Evolutionary conservation across 345 rosid species (phyloP).

Genomic region (Bruguiera sexangula): DNA sequence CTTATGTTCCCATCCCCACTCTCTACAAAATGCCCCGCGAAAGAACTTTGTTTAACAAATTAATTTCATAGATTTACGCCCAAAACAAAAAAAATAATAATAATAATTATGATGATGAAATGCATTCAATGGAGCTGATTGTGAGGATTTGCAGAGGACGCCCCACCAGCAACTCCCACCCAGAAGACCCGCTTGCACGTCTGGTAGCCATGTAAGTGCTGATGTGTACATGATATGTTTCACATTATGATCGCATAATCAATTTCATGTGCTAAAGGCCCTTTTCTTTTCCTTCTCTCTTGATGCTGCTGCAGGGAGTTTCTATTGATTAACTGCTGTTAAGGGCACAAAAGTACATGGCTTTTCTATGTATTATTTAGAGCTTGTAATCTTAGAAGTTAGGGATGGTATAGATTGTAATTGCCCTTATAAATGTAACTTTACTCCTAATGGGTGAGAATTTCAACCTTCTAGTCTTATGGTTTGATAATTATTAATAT

Average conservation of each 20-base stretch:
- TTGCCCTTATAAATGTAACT: neutral
- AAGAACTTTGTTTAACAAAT: too few species aligned
- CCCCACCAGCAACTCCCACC: conserved; percentile 74
- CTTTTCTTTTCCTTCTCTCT: neutral
- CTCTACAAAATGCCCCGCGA: too few species aligned
- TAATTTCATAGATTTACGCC: too few species aligned
- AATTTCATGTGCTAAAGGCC: too few species aligned
- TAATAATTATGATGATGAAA: neutral
- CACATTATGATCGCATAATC: too few species aligned
- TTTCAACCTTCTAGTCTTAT: too few species aligned
- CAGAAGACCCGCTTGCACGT: conserved; percentile 59
- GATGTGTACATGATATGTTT: neutral
- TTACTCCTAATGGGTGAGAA: neutral
- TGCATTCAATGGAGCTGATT: neutral
- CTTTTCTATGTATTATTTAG: too few species aligned
- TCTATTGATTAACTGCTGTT: neutral
- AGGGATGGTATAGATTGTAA: neutral
- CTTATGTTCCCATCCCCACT: too few species aligned
- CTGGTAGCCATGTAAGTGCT: conserved; percentile 31
- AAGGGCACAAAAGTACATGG: too few species aligned
- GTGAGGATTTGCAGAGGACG: conserved; percentile 46
- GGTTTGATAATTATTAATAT: too few species aligned
- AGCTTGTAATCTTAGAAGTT: too few species aligned
- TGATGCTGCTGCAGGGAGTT: neutral
- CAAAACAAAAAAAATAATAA: neutral